phyloP scores from a whole-genome alignment of 2,329 filamentous ascomycete genomes.

The Colletotrichum sp. region DNA sequence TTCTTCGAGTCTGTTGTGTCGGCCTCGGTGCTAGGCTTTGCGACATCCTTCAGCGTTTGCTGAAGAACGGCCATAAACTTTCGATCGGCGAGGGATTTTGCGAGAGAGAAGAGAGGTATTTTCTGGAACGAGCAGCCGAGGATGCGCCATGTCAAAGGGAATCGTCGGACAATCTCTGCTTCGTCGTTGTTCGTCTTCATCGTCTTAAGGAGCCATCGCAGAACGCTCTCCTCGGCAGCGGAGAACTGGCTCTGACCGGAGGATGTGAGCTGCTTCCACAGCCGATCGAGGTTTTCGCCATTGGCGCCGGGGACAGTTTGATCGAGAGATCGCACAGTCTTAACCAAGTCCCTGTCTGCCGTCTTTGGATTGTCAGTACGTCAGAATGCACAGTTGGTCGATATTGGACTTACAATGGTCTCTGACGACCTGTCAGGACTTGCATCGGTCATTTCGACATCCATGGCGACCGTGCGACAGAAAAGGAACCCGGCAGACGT shows the following conservation, averaged over 20 bases:
- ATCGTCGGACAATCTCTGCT: slow-evolving; percentile 59
- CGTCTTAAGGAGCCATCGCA: slow-evolving; percentile 69
- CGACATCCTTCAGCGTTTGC: slow-evolving; percentile 66
- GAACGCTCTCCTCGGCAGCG: slow-evolving; percentile 60
- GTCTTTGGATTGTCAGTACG: slow-evolving; percentile 20
- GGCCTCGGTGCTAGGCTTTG: slow-evolving; percentile 34
- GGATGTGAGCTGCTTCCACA: slow-evolving; percentile 55
- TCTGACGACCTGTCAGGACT: neutral
- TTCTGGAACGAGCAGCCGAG: slow-evolving; percentile 64
- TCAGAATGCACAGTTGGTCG: neutral
- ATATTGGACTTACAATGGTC: slow-evolving; percentile 1
- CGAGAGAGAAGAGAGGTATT: slow-evolving; percentile 73
- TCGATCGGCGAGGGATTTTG: slow-evolving; percentile 73
- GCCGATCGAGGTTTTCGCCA: slow-evolving; percentile 50
- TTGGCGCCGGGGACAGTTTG: slow-evolving; percentile 50
- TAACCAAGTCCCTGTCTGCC: slow-evolving; percentile 46
- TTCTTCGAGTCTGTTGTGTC: slow-evolving; percentile 39
- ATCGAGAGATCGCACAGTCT: slow-evolving; percentile 60
- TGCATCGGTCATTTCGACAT: slow-evolving; percentile 16
- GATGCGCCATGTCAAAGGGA: slow-evolving; percentile 65
- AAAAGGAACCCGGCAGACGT: neutral
- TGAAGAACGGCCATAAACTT: slow-evolving; percentile 72
- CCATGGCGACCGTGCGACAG: slow-evolving; percentile 7
- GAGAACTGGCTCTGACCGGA: slow-evolving; percentile 49
- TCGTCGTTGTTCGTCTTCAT: slow-evolving; percentile 52